phyloP scores from a whole-genome alignment of 768 basidiomycete species.

The Mycena maculata region DNA sequence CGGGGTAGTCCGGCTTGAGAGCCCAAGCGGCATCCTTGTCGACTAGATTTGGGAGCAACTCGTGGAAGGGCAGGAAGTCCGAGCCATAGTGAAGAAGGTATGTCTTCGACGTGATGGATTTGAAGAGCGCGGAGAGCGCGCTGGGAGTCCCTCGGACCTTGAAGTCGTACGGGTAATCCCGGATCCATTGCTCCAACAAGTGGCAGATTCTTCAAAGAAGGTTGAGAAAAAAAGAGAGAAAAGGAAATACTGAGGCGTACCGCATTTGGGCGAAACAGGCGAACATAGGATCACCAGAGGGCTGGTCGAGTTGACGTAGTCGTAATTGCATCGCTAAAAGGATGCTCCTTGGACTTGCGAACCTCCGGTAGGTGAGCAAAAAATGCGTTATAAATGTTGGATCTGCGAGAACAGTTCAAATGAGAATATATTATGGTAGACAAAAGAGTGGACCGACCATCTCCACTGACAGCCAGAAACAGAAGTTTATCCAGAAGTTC shows the following conservation, averaged over 20 bases:
- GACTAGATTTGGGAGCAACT: conserved; percentile 68
- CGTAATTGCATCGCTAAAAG: conserved; percentile 91
- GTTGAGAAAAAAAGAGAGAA: conserved; percentile 12
- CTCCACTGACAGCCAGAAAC: conserved; percentile 86
- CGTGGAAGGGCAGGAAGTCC: conserved; percentile 84
- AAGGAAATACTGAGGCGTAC: conserved; percentile 50
- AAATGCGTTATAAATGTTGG: conserved; percentile 83
- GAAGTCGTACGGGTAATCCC: conserved; percentile 82
- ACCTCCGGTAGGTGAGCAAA: conserved; percentile 85
- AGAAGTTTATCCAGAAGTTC: conserved; percentile 85
- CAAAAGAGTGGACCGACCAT: conserved; percentile 61
- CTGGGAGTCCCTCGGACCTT: conserved; percentile 79
- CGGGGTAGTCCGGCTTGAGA: conserved; percentile 67
- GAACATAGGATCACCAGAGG: conserved; percentile 84
- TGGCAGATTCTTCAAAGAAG: conserved; percentile 73
- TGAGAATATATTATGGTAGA: neutral
- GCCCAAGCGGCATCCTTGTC: conserved; percentile 83
- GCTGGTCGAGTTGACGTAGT: conserved; percentile 80
- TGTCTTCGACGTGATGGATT: conserved; percentile 82
- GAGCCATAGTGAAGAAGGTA: conserved; percentile 88
- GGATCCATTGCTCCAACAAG: conserved; percentile 82
- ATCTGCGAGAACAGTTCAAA: conserved; percentile 56
- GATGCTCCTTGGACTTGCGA: conserved; percentile 81
- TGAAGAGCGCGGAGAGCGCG: conserved; percentile 80
- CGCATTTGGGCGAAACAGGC: conserved; percentile 91